phyloP scores from a whole-genome alignment of 345 rosid species.

The Hypericum perforatum region DNA sequence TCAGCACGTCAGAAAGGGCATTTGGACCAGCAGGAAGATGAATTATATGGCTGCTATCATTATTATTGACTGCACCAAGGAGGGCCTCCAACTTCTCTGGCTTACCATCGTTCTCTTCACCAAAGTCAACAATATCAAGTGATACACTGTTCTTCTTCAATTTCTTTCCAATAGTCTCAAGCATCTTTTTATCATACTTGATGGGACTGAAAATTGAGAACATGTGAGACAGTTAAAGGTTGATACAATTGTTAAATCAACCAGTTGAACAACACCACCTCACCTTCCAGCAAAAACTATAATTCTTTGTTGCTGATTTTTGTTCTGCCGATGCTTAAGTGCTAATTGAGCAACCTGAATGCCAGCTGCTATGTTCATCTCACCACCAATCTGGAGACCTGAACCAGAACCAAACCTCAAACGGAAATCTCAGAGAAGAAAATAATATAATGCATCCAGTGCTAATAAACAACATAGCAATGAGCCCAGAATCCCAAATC shows the following conservation, averaged over 20 bases:
- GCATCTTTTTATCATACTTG: conserved; percentile 66
- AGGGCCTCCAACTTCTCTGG: conserved; percentile 64
- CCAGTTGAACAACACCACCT: not conserved
- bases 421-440: too few relatives aligned
- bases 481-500: too few relatives aligned
- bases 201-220: conserved; percentile 45
- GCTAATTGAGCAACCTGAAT: conserved; percentile 94
- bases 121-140: conserved; percentile 71
- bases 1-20: conserved; percentile 85
- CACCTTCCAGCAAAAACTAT: conserved; percentile 99
- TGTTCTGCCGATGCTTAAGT: conserved; percentile 97
- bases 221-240: conserved; percentile 3
- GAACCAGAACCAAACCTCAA: not conserved
- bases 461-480: too few relatives aligned
- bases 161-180: conserved; percentile 84
- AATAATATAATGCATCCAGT: too few relatives aligned
- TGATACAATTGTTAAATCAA: not conserved
- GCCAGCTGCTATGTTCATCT: conserved; percentile 72
- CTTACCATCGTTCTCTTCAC: conserved; percentile 61
- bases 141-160: conserved; percentile 82
- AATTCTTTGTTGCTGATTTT: conserved; percentile 90
- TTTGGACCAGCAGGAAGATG: conserved; percentile 76
- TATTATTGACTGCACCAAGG: conserved; percentile 58
- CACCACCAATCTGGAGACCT: conserved; percentile 92
- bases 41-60: conserved; percentile 64